Evolutionary conservation across 805 yeast genomes (phyloP).

Genomic region (Teunomyces aglyptinius): DNA sequence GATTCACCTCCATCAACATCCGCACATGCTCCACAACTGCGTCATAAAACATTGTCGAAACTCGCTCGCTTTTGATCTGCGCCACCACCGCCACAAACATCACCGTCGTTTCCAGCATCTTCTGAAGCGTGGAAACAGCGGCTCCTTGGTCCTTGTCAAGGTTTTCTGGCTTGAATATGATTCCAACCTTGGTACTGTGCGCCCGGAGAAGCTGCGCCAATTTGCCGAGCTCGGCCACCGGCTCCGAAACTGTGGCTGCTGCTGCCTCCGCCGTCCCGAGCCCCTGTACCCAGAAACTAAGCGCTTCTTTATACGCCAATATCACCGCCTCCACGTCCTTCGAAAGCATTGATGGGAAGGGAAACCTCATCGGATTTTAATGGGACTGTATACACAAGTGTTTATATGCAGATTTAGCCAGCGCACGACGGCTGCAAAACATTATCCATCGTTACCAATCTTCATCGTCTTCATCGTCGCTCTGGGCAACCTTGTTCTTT

Average conservation of each 20-base stretch:
- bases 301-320: constrained; percentile 29
- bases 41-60: constrained; percentile 39
- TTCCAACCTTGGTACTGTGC: constrained; percentile 74
- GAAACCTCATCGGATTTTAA: neutral
- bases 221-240: constrained; percentile 59
- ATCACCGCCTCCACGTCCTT: constrained; percentile 14
- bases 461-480: constrained; percentile 86
- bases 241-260: constrained; percentile 37
- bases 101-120: constrained; percentile 44
- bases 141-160: constrained; percentile 33
- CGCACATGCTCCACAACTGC: constrained; percentile 26
- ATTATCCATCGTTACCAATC: constrained; percentile 26
- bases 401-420: neutral
- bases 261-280: neutral
- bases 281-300: constrained; percentile 23
- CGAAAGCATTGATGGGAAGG: neutral
- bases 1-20: constrained; percentile 17
- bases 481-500: constrained; percentile 74
- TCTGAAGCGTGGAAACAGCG: constrained; percentile 48
- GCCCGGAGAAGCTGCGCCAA: constrained; percentile 62
- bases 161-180: constrained; percentile 63
- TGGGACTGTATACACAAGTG: no score
- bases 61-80: constrained; percentile 24
- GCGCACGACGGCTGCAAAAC: constrained; percentile 2
- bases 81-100: constrained; percentile 43